These are phyloP conservation scores for Lotmaria passim DNA, from an alignment of 208 protist genomes.

Conservation along the genomic window DNA sequence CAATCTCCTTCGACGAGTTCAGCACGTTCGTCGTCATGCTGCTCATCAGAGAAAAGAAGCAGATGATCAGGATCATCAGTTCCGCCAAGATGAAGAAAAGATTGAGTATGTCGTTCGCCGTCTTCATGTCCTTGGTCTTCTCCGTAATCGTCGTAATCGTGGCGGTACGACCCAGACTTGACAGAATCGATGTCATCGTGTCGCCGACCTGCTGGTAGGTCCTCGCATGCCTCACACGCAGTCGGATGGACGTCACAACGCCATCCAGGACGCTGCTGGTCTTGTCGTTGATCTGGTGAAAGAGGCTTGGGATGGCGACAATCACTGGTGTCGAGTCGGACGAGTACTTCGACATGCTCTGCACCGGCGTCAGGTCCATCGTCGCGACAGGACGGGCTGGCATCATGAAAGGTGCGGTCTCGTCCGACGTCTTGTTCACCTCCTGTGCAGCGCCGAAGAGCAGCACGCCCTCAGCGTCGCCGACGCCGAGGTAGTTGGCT, in stretches of 20 bases:
- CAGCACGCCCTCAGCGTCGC: constrained; percentile 11
- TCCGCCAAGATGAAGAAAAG: constrained; percentile 93
- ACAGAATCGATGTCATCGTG: constrained; percentile 7
- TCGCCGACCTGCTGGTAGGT: constrained; percentile 8
- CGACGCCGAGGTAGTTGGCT: constrained; percentile 25
- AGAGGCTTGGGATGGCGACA: constrained; percentile 18
- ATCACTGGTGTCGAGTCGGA: constrained; percentile 11
- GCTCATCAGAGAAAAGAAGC: constrained; percentile 95
- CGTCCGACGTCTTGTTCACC: background rate
- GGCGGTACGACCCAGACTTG: constrained; percentile 1
- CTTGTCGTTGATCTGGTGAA: constrained; percentile 10
- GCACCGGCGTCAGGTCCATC: constrained; percentile 28
- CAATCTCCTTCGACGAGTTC: constrained; percentile 96
- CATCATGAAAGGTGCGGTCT: background rate
- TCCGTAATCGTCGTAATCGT: constrained; percentile 21
- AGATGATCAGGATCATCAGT: constrained; percentile 91
- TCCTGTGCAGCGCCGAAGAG: background rate
- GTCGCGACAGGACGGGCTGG: constrained; percentile 26
- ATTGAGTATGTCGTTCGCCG: constrained; percentile 74
- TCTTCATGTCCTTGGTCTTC: constrained; percentile 31
- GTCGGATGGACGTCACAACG: background rate
- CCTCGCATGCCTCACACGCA: constrained; percentile 4
- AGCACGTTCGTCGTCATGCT: constrained; percentile 94
- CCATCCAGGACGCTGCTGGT: constrained; percentile 28
- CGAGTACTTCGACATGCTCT: constrained; percentile 36